Percentiles rank a stretch among this genome's conserved stretches.
phyloP scores from a whole-genome alignment of 345 rosid genomes.

The Psidium guajava region DNA sequence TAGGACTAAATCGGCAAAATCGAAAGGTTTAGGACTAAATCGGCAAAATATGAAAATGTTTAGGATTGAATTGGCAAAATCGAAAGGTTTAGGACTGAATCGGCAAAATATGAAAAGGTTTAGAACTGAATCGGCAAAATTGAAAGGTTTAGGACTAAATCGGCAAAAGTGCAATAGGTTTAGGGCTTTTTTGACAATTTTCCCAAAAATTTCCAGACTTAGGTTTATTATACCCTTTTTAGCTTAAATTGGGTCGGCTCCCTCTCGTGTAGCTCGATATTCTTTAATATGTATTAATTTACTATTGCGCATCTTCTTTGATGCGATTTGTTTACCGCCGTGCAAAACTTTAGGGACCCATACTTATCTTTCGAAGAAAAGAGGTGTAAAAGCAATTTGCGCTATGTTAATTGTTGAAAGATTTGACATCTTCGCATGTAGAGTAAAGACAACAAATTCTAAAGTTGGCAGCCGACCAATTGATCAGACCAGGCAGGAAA shows the following conservation, averaged over 20 bases:
- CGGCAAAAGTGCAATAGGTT: no score
- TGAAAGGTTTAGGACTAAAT: no score
- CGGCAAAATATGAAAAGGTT: no score
- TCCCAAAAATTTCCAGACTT: no score
- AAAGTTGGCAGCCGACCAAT: neutral
- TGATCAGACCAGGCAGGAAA: neutral
- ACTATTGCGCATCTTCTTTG: neutral
- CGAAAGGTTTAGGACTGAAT: no score
- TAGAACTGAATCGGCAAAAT: no score
- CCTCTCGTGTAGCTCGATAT: no score
- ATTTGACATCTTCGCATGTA: neutral
- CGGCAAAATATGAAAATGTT: no score
- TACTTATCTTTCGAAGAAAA: neutral
- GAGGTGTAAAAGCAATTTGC: neutral
- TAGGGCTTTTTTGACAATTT: no score
- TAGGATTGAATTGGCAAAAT: no score
- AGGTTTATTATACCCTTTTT: neutral
- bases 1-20: no score
- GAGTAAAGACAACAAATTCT: neutral
- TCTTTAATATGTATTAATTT: neutral
- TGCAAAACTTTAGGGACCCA: neutral
- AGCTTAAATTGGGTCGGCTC: neutral
- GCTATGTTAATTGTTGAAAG: neutral
- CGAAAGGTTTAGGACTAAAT: no score
- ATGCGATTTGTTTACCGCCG: neutral